Base-by-base conservation (phyloP, 225 moss, liverwort and hornwort genomes). In the Takakia lepidozioides region DNA sequence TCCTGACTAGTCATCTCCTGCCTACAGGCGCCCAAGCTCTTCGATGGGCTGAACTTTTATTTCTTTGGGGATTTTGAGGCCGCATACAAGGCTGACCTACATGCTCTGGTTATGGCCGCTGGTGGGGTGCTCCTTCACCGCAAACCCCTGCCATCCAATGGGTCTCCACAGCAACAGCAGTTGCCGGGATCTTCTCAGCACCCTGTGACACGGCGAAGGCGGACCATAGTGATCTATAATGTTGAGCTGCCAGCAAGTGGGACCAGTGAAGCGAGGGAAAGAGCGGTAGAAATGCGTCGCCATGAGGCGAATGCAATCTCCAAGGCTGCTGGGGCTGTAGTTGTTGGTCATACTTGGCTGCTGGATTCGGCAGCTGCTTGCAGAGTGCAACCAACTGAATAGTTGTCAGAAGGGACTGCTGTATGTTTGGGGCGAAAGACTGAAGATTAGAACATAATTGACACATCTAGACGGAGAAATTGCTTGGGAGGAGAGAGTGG, bases 351-450 rank as follows among this genome's bases (percentile, higher is more conserved):
- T 58, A 50, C 65, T 22, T 73, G 78, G 78, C 54, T 79, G 4
- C 51, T 79, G 20, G 69, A 79, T 35, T 73, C 78, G 3, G 65
- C 73, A 14, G 73, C 78, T 23, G 54, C 60, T 5, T 73, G 51
- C 52, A 16, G 30, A 29, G 36, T 79, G 27, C 77, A 60, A 8
- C 53, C 59, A 39, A 20, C 7, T 25, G 21, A 21, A 32, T 7
- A 32, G 1, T 32, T 32, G 32, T 19, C 2, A 43, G 7, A 16
- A 43, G 43, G 21, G 18, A 21, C 1, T 43, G 8, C 21, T 1
- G 0, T 0, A 6, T 8, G n/a, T 0, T 7, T 43, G 1, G 16
- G 0, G 8, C 16, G 18, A 43, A 7, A 17, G 8, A 43, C 43
- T 21, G n/a, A 6, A 43, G n/a, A 43, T 43, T n/a, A n/a, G n/a